phyloP scores from a whole-genome alignment of 2,329 filamentous ascomycete species.

The Aspergillus arachidicola region DNA sequence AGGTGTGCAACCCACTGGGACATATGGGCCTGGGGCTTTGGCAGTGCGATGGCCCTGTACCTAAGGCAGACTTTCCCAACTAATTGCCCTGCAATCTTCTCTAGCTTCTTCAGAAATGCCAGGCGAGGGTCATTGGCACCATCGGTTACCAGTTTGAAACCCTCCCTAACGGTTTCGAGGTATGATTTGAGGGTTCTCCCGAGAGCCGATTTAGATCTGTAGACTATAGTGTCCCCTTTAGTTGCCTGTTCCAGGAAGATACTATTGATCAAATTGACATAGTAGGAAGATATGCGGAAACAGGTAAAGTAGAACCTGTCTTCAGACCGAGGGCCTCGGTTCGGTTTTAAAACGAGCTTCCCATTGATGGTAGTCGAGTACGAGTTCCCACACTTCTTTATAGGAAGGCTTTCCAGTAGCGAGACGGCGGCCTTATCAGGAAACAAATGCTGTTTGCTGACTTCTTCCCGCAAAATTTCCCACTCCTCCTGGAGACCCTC shows the following conservation, averaged over 20 bases:
- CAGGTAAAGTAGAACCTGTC: slow-evolving; percentile 1
- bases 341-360: not conserved
- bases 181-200: not conserved
- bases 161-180: not conserved
- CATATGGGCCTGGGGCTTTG: not conserved
- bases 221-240: not conserved
- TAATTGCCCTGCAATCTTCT: not conserved
- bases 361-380: not conserved
- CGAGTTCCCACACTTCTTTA: not conserved
- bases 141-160: not conserved
- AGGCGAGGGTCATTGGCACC: not conserved
- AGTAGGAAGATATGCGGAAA: not conserved
- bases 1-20: not conserved
- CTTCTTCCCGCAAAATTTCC: not conserved
- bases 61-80: not conserved
- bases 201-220: not conserved
- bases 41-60: not conserved
- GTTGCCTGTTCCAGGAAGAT: not conserved
- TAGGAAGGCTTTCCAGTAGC: not conserved
- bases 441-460: not conserved
- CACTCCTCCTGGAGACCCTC: not conserved
- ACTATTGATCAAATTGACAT: slow-evolving; percentile 2
- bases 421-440: not conserved
- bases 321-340: not conserved
- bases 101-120: not conserved